These are phyloP conservation scores for Suillus tomentosus DNA, from an alignment of 768 basidiomycete species.

Conservation along the genomic window DNA sequence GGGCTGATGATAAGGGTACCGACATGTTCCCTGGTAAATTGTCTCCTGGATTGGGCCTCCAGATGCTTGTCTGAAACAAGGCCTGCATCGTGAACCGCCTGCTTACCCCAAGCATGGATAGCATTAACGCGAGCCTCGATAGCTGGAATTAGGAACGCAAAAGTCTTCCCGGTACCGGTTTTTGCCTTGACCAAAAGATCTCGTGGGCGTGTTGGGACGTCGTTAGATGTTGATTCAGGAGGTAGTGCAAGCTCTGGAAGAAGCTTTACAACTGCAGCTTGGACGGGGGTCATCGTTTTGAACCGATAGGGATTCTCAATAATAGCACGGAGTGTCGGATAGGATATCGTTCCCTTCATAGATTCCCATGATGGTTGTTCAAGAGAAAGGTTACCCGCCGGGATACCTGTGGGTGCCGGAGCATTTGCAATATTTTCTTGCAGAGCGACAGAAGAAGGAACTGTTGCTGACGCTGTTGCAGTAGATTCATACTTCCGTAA, in stretches of 20 bases:
- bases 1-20: slow-evolving; percentile 86
- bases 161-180: slow-evolving; percentile 88
- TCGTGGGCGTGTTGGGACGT: slow-evolving; percentile 33
- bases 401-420: not conserved
- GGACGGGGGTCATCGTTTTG: slow-evolving; percentile 77
- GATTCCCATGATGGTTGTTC: slow-evolving; percentile 32
- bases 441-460: not conserved
- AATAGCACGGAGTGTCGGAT: slow-evolving; percentile 57
- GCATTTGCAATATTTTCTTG: not conserved
- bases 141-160: slow-evolving; percentile 86
- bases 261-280: slow-evolving; percentile 73
- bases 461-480: not conserved
- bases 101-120: slow-evolving; percentile 47
- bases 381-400: not conserved
- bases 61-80: slow-evolving; percentile 33
- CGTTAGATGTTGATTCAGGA: slow-evolving; percentile 36
- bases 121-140: slow-evolving; percentile 72
- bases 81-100: slow-evolving; percentile 46
- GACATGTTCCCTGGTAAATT: slow-evolving; percentile 48
- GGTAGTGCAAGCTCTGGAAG: slow-evolving; percentile 70
- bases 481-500: slow-evolving; percentile 11
- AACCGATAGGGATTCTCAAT: slow-evolving; percentile 66
- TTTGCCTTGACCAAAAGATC: slow-evolving; percentile 87
- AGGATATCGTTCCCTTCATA: slow-evolving; percentile 42
- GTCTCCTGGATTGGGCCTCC: slow-evolving; percentile 32